Conservation (phyloP, 1,284 basidiomycete genomes). For the Jaminaea rosea region DNA sequence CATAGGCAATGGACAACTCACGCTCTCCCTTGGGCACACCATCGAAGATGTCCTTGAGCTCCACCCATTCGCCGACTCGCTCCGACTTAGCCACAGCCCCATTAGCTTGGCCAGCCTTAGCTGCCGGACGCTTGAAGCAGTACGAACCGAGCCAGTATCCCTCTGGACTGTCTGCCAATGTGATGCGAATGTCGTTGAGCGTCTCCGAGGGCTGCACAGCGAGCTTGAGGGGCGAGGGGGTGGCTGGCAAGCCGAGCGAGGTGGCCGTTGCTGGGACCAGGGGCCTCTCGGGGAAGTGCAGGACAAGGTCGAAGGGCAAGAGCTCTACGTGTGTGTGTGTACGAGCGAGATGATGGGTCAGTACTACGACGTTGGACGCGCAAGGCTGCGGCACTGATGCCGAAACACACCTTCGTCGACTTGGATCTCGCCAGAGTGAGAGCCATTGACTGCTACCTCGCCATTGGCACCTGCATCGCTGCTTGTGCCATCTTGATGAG, state of each 20-base stretch:
- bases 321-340: too few species aligned
- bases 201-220: slow-evolving; percentile 43
- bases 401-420: too few species aligned
- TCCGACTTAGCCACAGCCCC: slow-evolving; percentile 18
- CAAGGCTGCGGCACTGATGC: too few species aligned
- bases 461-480: too few species aligned
- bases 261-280: slow-evolving; percentile 32
- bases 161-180: slow-evolving; percentile 43
- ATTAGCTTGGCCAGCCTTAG: slow-evolving; percentile 5
- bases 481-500: too few species aligned
- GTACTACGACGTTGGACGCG: too few species aligned
- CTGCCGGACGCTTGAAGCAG: slow-evolving; percentile 28
- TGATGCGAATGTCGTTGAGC: slow-evolving; percentile 43
- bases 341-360: too few species aligned
- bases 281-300: slow-evolving; percentile 39
- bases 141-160: slow-evolving; percentile 47
- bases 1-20: slow-evolving; percentile 42
- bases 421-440: too few species aligned
- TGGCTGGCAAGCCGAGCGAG: slow-evolving; percentile 36
- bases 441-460: too few species aligned
- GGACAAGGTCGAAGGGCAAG: slow-evolving; percentile 40
- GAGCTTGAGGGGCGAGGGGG: slow-evolving; percentile 38
- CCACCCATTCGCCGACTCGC: slow-evolving; percentile 36
- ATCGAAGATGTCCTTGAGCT: slow-evolving; percentile 38
- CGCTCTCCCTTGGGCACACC: slow-evolving; percentile 29